These are phyloP conservation scores for Berkeleyomyces rouxiae DNA, from an alignment of 2,329 filamentous ascomycete genomes.

Conservation along the genomic window DNA sequence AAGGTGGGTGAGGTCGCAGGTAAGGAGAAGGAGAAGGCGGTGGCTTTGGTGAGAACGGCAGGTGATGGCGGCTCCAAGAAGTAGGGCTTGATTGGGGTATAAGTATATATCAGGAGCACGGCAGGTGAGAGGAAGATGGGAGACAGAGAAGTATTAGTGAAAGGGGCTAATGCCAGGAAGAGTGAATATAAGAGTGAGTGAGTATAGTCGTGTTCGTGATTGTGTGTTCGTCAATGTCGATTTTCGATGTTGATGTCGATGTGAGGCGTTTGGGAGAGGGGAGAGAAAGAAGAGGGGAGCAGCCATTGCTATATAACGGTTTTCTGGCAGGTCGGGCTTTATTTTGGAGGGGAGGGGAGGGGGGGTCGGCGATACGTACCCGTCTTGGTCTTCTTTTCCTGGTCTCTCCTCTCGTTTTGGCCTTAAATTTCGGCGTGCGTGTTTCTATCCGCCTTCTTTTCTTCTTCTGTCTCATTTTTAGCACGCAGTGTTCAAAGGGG, in stretches of 20 bases:
- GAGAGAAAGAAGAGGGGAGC: not conserved
- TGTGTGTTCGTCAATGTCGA: not conserved
- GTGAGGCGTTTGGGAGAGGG: not conserved
- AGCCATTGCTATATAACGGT: slow-evolving; percentile 2
- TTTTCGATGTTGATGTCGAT: not conserved
- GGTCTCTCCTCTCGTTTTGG: not conserved
- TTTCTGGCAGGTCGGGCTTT: not conserved
- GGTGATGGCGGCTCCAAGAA: not conserved
- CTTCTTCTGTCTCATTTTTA: slow-evolving; percentile 1
- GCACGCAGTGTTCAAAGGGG: not conserved
- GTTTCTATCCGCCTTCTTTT: not conserved
- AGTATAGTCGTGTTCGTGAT: not conserved
- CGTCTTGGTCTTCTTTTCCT: not conserved
- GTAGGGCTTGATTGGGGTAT: not conserved
- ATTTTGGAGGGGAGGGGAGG: not conserved
- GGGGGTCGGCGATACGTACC: not conserved
- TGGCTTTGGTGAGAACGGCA: not conserved
- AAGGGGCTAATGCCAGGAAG: not conserved
- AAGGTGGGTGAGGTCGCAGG: not conserved
- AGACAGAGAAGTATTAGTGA: not conserved
- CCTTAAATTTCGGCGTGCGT: not conserved
- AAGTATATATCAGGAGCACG: not conserved
- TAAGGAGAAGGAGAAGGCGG: not conserved
- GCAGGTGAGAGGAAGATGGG: not conserved
- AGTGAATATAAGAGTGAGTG: not conserved